phyloP scores from a whole-genome alignment of 108 stramenopile genomes.

The Fragilaria crotonensis region DNA sequence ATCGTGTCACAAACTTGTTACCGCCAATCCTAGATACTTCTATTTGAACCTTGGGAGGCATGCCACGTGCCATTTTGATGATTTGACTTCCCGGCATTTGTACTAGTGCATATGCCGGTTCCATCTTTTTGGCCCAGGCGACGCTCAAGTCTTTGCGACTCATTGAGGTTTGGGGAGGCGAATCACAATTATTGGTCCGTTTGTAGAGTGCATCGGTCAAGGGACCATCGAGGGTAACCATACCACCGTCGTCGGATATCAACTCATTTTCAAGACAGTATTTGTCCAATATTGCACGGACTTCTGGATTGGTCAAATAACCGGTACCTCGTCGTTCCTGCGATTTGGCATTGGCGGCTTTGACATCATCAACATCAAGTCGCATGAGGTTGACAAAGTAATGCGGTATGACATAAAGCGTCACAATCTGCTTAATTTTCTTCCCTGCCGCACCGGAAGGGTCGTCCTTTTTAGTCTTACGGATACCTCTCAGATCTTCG shows the following conservation, averaged over 20 bases:
- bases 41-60: slow-evolving; percentile 50
- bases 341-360: slow-evolving; percentile 64
- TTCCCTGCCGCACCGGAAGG: slow-evolving; percentile 11
- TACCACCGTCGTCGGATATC: slow-evolving; percentile 21
- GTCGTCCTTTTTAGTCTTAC: slow-evolving; percentile 22
- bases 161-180: slow-evolving; percentile 4
- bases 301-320: slow-evolving; percentile 66
- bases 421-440: slow-evolving; percentile 50
- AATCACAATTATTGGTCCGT: slow-evolving; percentile 44
- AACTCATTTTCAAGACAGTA: slow-evolving; percentile 56
- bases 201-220: slow-evolving; percentile 66
- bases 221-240: slow-evolving; percentile 65
- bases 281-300: slow-evolving; percentile 45
- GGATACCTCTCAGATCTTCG: slow-evolving; percentile 26
- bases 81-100: slow-evolving; percentile 71
- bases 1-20: slow-evolving; percentile 63
- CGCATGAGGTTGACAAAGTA: slow-evolving; percentile 38
- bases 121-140: slow-evolving; percentile 41
- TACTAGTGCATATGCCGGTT: slow-evolving; percentile 61
- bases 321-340: slow-evolving; percentile 71
- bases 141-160: slow-evolving; percentile 55
- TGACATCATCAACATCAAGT: slow-evolving; percentile 53
- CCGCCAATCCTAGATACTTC: slow-evolving; percentile 51
- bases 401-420: slow-evolving; percentile 53
- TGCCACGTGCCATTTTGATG: slow-evolving; percentile 38